These are phyloP conservation scores for Chernovozyma aurita DNA, from an alignment of 1,139 yeast genomes.

Conservation along the genomic window DNA sequence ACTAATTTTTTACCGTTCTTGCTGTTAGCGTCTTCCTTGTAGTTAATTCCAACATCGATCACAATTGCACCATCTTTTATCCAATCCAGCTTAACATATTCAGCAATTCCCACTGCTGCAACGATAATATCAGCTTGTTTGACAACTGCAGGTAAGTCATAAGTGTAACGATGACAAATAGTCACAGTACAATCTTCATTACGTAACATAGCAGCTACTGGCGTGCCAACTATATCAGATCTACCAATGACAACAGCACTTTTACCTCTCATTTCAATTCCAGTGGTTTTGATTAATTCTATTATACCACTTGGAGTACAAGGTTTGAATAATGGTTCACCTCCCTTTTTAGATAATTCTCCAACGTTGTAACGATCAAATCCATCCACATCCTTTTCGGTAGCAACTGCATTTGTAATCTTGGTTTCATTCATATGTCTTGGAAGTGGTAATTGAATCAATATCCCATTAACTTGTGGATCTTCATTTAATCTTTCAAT, in stretches of 20 bases:
- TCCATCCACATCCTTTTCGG: conserved; percentile 77
- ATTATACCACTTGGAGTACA: conserved; percentile 80
- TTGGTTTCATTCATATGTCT: conserved; percentile 62
- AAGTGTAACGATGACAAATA: conserved; percentile 59
- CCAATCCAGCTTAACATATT: conserved; percentile 69
- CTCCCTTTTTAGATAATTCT: conserved; percentile 69
- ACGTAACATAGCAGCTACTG: conserved; percentile 68
- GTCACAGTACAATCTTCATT: conserved; percentile 77
- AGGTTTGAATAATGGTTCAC: conserved; percentile 66
- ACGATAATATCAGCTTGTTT: conserved; percentile 65
- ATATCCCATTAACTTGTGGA: conserved; percentile 61
- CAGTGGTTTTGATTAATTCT: conserved; percentile 61
- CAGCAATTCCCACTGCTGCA: conserved; percentile 74
- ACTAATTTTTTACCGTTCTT: conserved; percentile 65
- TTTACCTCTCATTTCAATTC: conserved; percentile 56
- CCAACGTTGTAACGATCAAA: conserved; percentile 74
- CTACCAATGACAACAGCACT: conserved; percentile 77
- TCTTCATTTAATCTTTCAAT: conserved; percentile 59
- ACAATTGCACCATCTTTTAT: conserved; percentile 65
- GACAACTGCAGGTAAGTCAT: conserved; percentile 48
- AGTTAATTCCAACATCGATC: conserved; percentile 78
- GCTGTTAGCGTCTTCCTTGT: conserved; percentile 57
- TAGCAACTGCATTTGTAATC: conserved; percentile 63
- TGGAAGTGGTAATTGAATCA: conserved; percentile 74
- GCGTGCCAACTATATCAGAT: conserved; percentile 81